phyloP scores from a whole-genome alignment of 2,329 filamentous ascomycete genomes.

The Lecanoromycetidae sp. region DNA sequence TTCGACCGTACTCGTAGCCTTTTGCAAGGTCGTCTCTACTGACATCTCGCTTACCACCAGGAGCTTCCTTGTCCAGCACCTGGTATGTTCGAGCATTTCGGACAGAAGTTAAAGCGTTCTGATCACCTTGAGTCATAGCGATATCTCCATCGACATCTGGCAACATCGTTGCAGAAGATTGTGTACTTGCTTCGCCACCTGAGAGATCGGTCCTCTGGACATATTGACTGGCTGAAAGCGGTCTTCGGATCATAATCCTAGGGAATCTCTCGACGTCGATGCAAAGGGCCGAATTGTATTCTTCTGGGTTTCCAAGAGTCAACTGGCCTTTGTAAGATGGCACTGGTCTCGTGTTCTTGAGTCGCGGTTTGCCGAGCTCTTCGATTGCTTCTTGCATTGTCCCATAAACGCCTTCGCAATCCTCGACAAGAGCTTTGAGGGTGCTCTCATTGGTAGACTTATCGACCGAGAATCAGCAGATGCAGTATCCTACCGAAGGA shows the following conservation, averaged over 20 bases:
- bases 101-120: conserved; percentile 52
- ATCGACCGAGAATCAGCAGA: neutral
- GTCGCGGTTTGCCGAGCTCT: conserved; percentile 61
- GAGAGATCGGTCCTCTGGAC: conserved; percentile 41
- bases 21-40: conserved; percentile 75
- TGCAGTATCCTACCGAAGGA: neutral
- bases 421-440: conserved; percentile 52
- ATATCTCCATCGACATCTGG: conserved; percentile 28
- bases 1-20: conserved; percentile 86
- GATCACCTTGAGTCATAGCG: conserved; percentile 25
- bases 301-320: conserved; percentile 63
- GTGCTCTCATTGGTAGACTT: conserved; percentile 60
- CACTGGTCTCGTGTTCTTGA: conserved; percentile 65
- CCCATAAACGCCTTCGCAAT: conserved; percentile 63
- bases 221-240: conserved; percentile 67
- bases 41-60: conserved; percentile 71
- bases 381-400: conserved; percentile 76
- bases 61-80: conserved; percentile 59
- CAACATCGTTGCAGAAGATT: conserved; percentile 40
- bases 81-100: conserved; percentile 68
- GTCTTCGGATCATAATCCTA: conserved; percentile 63
- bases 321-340: conserved; percentile 69
- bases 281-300: conserved; percentile 60
- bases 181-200: conserved; percentile 38
- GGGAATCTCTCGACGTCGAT: conserved; percentile 90